A percentile compares a stretch with the other conserved stretches of the same genome.
Evolutionary conservation across 176 grass and related monocot species (phyloP).

Genomic region (Melocanna baccifera): DNA sequence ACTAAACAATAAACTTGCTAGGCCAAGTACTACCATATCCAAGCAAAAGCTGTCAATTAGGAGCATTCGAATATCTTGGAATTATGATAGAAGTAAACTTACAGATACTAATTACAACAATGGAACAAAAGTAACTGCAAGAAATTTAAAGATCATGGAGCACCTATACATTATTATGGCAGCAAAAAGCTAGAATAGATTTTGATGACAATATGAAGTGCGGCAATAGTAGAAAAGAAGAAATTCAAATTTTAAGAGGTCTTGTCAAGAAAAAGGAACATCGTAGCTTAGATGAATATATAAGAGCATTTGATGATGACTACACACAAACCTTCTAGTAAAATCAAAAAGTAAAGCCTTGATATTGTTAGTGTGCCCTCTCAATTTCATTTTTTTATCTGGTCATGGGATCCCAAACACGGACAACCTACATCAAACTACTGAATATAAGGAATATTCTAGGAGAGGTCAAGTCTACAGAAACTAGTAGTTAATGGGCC

Average conservation of each 20-base stretch:
- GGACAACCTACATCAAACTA: constrained; percentile 65
- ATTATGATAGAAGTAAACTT: background rate
- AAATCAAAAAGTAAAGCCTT: constrained; percentile 58
- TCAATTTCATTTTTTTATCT: constrained; percentile 87
- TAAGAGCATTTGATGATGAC: constrained; percentile 4
- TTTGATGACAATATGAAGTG: background rate
- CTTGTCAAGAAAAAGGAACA: background rate
- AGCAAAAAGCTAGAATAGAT: background rate
- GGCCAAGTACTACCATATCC: background rate
- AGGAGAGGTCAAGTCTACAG: background rate
- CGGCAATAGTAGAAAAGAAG: background rate
- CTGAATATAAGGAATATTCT: background rate
- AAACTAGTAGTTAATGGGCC: background rate
- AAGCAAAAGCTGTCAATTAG: background rate
- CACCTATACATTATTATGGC: background rate
- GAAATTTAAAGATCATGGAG: background rate
- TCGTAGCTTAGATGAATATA: background rate
- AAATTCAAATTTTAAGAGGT: background rate
- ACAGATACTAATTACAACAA: background rate
- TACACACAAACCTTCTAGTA: constrained; percentile 70
- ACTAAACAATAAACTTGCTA: too few relatives aligned
- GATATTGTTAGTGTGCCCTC: constrained; percentile 58
- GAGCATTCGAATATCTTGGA: background rate
- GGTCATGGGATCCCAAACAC: constrained; percentile 84
- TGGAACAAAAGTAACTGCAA: background rate